Percentiles rank a stretch among this genome's conserved stretches.
These are phyloP conservation scores for Fusarium illudens DNA, from an alignment of 2,329 filamentous ascomycete species.

Conservation along the genomic window DNA sequence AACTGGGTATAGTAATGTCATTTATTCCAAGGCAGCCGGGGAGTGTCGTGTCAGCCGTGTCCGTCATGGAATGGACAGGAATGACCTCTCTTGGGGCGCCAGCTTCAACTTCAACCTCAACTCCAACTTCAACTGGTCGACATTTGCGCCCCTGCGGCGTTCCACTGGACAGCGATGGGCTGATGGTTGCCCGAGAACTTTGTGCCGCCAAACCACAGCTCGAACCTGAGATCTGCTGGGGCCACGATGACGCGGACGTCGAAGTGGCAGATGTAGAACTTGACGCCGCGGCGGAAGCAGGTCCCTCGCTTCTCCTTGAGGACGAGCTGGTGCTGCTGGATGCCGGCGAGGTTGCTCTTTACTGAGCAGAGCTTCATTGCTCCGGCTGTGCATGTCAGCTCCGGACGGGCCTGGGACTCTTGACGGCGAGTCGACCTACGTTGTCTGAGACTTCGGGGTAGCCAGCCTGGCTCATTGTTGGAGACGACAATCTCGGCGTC, in stretches of 20 bases:
- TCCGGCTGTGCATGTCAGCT: slow-evolving; percentile 40
- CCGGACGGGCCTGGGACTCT: background rate
- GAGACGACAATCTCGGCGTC: slow-evolving; percentile 52
- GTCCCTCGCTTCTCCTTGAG: slow-evolving; percentile 48
- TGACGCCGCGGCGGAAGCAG: slow-evolving; percentile 47
- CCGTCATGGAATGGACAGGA: background rate
- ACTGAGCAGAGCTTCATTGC: slow-evolving; percentile 51
- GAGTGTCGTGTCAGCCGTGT: background rate
- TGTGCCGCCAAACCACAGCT: slow-evolving; percentile 48
- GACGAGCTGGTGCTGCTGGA: slow-evolving; percentile 50
- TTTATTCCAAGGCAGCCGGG: slow-evolving; percentile 6
- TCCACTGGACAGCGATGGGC: slow-evolving; percentile 33
- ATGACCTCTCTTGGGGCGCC: background rate
- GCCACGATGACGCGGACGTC: slow-evolving; percentile 64
- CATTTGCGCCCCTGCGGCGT: slow-evolving; percentile 1
- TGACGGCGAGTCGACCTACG: slow-evolving; percentile 35
- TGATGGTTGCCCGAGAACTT: slow-evolving; percentile 34
- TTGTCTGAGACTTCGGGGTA: slow-evolving; percentile 50
- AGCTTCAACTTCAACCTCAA: background rate
- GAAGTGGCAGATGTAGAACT: slow-evolving; percentile 53
- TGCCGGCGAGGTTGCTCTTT: slow-evolving; percentile 51
- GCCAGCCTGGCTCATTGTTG: slow-evolving; percentile 46
- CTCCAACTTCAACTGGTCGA: background rate
- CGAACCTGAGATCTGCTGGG: slow-evolving; percentile 60
- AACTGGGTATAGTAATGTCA: slow-evolving; percentile 24